phyloP scores from a whole-genome alignment of 768 basidiomycete species.

The Fomitopsis serialis region DNA sequence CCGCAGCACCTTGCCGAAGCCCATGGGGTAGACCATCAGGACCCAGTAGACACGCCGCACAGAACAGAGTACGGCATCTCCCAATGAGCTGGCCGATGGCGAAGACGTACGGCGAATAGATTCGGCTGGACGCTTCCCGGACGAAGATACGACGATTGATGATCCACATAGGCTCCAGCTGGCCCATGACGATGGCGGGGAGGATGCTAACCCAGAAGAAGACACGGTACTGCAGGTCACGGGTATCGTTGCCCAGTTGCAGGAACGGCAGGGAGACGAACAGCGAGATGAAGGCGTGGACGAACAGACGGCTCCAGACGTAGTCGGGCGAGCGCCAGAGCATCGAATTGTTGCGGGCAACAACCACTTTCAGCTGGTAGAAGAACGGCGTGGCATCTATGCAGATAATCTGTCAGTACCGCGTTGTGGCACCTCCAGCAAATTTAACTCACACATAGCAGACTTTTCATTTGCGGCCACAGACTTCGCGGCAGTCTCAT shows the following conservation, averaged over 20 bases:
- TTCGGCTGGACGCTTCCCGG: slow-evolving; percentile 70
- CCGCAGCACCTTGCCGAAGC: slow-evolving; percentile 56
- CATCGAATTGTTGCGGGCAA: slow-evolving; percentile 59
- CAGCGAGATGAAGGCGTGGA: slow-evolving; percentile 64
- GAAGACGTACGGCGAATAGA: slow-evolving; percentile 84
- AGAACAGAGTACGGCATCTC: slow-evolving; percentile 75
- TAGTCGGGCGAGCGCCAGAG: slow-evolving; percentile 86
- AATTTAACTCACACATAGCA: slow-evolving; percentile 15
- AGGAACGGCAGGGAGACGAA: slow-evolving; percentile 78
- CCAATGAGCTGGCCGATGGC: slow-evolving; percentile 77
- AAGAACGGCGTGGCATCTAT: slow-evolving; percentile 71
- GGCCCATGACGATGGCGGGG: slow-evolving; percentile 73
- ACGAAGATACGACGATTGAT: slow-evolving; percentile 45
- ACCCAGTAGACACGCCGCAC: slow-evolving; percentile 75
- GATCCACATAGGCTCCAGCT: slow-evolving; percentile 83
- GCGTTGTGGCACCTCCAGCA: too few species aligned
- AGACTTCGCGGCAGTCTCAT: slow-evolving; percentile 8
- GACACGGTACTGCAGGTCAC: slow-evolving; percentile 74
- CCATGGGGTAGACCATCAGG: slow-evolving; percentile 67
- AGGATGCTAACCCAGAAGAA: slow-evolving; percentile 72
- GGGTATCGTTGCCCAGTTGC: slow-evolving; percentile 55
- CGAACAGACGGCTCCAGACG: slow-evolving; percentile 77
- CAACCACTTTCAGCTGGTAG: slow-evolving; percentile 68
- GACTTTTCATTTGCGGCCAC: slow-evolving; percentile 8
- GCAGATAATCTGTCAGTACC: not conserved